A percentile compares a stretch with the other conserved stretches of the same genome.
These are phyloP conservation scores for Leptographium lundbergii DNA, from an alignment of 2,329 filamentous ascomycete species.

Conservation along the genomic window DNA sequence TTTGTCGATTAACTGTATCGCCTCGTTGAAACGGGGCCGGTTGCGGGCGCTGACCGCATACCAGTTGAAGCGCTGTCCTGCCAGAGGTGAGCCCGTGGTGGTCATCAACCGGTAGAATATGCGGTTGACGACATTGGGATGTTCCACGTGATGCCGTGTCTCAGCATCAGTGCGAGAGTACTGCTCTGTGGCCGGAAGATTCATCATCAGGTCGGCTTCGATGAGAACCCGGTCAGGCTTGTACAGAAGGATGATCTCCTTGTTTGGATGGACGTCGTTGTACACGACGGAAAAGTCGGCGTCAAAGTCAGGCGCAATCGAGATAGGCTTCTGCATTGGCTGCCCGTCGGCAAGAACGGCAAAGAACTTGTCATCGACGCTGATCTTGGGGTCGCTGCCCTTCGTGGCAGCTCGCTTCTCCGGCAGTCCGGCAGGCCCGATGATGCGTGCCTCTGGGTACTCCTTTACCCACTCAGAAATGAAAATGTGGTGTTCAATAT, in stretches of 20 bases:
- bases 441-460: slow-evolving; percentile 65
- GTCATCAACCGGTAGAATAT: slow-evolving; percentile 42
- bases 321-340: slow-evolving; percentile 26
- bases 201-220: slow-evolving; percentile 85
- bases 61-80: slow-evolving; percentile 74
- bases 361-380: slow-evolving; percentile 41
- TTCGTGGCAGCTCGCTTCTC: slow-evolving; percentile 57
- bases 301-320: slow-evolving; percentile 68
- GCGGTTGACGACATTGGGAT: slow-evolving; percentile 25
- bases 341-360: slow-evolving; percentile 52
- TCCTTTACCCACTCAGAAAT: slow-evolving; percentile 70
- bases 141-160: slow-evolving; percentile 22
- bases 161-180: slow-evolving; percentile 43
- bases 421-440: slow-evolving; percentile 70
- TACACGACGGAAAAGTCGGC: slow-evolving; percentile 78
- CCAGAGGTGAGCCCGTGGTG: slow-evolving; percentile 53
- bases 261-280: slow-evolving; percentile 66
- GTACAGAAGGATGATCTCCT: slow-evolving; percentile 80
- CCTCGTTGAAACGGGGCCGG: slow-evolving; percentile 55
- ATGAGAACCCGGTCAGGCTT: slow-evolving; percentile 69
- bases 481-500: slow-evolving; percentile 93
- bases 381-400: slow-evolving; percentile 42
- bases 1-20: slow-evolving; percentile 51
- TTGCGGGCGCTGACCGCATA: slow-evolving; percentile 51
- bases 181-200: slow-evolving; percentile 78